Percentiles rank a stretch among this genome's conserved stretches.
Conservation (phyloP, 148 eudicot genomes). For the Dysphania ambrosioides region DNA sequence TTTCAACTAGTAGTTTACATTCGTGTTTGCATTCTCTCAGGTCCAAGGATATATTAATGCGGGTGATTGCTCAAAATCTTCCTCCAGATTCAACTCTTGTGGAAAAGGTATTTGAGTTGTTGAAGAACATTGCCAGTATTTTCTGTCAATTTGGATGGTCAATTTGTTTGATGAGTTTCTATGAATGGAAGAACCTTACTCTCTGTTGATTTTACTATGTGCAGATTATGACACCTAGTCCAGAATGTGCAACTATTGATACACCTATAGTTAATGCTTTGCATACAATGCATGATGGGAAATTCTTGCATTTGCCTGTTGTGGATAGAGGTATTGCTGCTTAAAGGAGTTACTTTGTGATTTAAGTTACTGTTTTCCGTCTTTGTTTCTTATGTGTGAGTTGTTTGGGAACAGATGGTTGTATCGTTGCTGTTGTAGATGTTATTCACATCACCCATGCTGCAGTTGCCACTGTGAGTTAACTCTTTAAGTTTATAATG, state of each 20-base stretch:
- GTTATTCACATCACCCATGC: conserved; percentile 93
- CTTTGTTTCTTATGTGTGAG: conserved; percentile 23
- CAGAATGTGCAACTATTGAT: conserved; percentile 89
- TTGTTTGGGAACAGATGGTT: conserved; percentile 58
- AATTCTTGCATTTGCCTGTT: conserved; percentile 93
- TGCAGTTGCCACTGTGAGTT: conserved; percentile 88
- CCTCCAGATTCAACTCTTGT: conserved; percentile 75
- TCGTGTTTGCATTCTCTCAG: conserved; percentile 32
- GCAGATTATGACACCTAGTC: conserved; percentile 98
- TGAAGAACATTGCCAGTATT: background rate
- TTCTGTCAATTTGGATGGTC: background rate
- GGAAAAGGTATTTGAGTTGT: conserved; percentile 63
- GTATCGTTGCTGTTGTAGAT: conserved; percentile 83
- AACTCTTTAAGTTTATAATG: conserved; percentile 10
- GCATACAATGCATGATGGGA: conserved; percentile 96
- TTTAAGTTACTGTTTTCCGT: background rate
- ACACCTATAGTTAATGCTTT: conserved; percentile 96
- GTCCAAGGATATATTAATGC: conserved; percentile 92
- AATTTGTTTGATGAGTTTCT: background rate
- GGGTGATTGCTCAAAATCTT: conserved; percentile 79
- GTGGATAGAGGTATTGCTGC: conserved; percentile 68
- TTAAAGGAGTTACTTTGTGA: background rate
- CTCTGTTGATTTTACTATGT: conserved; percentile 15
- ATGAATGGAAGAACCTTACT: background rate
- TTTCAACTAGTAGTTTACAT: background rate